Percentiles rank a stretch among this genome's conserved stretches.
Conservation (phyloP, 768 basidiomycete species). For the Termitomyces titanicus region DNA sequence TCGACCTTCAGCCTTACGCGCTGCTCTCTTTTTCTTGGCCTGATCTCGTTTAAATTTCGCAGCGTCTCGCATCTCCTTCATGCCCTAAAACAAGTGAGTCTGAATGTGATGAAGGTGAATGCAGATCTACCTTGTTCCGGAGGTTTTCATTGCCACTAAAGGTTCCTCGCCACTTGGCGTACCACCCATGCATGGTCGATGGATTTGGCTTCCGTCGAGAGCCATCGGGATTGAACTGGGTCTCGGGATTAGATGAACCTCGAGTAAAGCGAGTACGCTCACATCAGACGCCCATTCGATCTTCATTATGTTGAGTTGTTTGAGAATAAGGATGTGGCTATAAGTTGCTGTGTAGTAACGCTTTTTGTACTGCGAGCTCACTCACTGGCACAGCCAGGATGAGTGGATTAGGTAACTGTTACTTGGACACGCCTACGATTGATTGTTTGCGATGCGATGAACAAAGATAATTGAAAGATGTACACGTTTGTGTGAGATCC, state of each 20-base stretch:
- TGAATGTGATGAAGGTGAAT: neutral
- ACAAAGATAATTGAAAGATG: no score
- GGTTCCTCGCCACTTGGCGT: constrained; percentile 76
- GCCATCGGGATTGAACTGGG: constrained; percentile 41
- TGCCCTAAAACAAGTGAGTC: constrained; percentile 40
- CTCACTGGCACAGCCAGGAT: no score
- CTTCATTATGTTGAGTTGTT: constrained; percentile 33
- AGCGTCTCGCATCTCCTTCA: constrained; percentile 67
- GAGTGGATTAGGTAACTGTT: constrained; percentile 19
- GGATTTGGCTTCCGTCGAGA: constrained; percentile 44
- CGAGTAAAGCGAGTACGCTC: constrained; percentile 22
- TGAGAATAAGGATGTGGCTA: constrained; percentile 2
- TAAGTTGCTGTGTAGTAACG: no score
- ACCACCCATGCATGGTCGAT: constrained; percentile 70
- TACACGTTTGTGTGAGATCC: neutral
- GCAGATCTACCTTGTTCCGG: constrained; percentile 40
- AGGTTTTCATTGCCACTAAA: constrained; percentile 58
- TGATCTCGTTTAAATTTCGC: constrained; percentile 9
- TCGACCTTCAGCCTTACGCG: constrained; percentile 11
- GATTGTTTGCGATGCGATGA: no score
- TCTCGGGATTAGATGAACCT: neutral
- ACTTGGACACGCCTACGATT: no score
- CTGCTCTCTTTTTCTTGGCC: constrained; percentile 1
- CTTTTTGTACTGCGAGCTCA: no score
- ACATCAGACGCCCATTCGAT: constrained; percentile 53